A percentile compares a stretch with the other conserved stretches of the same genome.
Conservation (phyloP, 106 monocot genomes). For the Phalaenopsis aphrodite region DNA sequence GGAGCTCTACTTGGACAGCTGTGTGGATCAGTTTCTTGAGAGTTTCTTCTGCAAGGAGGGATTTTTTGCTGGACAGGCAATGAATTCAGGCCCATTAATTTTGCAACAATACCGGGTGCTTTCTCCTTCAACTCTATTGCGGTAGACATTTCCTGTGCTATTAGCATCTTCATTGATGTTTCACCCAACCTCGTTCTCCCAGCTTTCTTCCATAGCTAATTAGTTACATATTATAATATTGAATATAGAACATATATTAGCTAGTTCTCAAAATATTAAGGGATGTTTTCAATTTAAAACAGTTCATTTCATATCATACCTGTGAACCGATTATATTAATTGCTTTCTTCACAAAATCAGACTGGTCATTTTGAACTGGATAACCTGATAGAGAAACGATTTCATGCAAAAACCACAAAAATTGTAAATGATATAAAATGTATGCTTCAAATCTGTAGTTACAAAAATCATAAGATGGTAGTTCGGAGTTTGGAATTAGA, state of each 20-base stretch:
- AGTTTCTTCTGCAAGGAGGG: conserved; percentile 8
- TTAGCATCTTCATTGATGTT: conserved; percentile 76
- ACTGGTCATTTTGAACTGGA: conserved; percentile 2
- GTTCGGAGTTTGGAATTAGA: too few species aligned
- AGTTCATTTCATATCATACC: conserved; percentile 32
- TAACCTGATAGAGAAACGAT: not conserved
- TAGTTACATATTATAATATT: conserved; percentile 24
- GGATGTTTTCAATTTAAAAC: not conserved
- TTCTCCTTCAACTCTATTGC: conserved; percentile 43
- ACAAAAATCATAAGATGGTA: not conserved
- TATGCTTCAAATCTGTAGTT: not conserved
- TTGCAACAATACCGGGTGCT: conserved; percentile 68
- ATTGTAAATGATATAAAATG: not conserved
- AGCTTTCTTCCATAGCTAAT: conserved; percentile 32
- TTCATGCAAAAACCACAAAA: not conserved
- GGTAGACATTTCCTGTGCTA: conserved; percentile 76
- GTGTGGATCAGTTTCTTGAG: conserved; percentile 11
- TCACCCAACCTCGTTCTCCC: conserved; percentile 29
- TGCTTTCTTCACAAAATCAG: conserved; percentile 27
- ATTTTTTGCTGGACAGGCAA: conserved; percentile 31
- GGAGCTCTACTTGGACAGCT: conserved; percentile 2
- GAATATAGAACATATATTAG: not conserved
- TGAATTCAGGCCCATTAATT: conserved; percentile 80
- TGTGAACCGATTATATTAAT: conserved; percentile 11
- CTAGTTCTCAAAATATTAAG: not conserved